A percentile compares a stretch with the other conserved stretches of the same genome.
Evolutionary conservation across 805 yeast genomes (phyloP).

Genomic region (Saturnispora mendoncae): DNA sequence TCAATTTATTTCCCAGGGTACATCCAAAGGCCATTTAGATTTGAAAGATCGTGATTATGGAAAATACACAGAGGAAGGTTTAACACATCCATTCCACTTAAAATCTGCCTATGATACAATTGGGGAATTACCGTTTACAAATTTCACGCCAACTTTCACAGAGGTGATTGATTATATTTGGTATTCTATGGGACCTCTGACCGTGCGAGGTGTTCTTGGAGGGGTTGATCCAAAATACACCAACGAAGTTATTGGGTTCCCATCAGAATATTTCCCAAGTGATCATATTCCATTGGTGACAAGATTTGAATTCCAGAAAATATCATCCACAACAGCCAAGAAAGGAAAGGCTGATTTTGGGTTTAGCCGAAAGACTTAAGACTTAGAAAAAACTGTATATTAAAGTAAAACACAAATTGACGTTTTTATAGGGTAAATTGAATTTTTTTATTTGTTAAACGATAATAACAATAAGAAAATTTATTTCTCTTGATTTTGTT

Average conservation of each 20-base stretch:
- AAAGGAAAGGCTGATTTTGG: constrained; percentile 25
- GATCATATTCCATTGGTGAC: constrained; percentile 88
- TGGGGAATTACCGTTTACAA: constrained; percentile 90
- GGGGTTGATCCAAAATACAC: constrained; percentile 73
- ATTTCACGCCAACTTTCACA: constrained; percentile 87
- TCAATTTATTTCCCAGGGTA: constrained; percentile 76
- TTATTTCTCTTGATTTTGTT: too few species aligned
- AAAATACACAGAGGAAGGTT: constrained; percentile 80
- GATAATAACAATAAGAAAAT: not conserved
- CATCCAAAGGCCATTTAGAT: constrained; percentile 71
- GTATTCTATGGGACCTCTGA: constrained; percentile 76
- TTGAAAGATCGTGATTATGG: constrained; percentile 86
- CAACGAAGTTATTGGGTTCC: constrained; percentile 77
- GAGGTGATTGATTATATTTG: constrained; percentile 93
- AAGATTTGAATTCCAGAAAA: constrained; percentile 61
- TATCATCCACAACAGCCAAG: constrained; percentile 14
- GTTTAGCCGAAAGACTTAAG: constrained; percentile 21
- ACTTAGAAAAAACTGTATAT: not conserved
- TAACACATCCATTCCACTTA: constrained; percentile 69
- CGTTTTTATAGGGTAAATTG: not conserved
- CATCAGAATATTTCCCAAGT: constrained; percentile 87
- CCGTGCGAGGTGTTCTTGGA: constrained; percentile 81
- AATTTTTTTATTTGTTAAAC: not conserved
- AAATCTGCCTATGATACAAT: constrained; percentile 77
- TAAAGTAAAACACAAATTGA: not conserved